These are phyloP conservation scores for Diospyros kaki DNA, from an alignment of 148 eudicot genomes.

Conservation along the genomic window DNA sequence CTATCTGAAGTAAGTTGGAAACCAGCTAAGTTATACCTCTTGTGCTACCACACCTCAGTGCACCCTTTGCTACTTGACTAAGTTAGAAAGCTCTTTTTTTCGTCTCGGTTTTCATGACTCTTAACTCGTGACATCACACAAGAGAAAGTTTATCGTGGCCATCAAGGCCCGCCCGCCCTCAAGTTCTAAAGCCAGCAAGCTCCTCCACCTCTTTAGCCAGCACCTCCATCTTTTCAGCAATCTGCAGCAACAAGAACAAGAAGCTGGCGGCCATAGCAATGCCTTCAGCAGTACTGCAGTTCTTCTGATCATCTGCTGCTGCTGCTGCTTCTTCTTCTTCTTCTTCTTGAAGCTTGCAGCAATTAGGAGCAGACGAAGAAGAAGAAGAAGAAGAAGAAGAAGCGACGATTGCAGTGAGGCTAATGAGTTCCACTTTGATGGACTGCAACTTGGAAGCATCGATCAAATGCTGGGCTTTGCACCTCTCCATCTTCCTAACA, in stretches of 20 bases:
- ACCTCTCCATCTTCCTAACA: slow-evolving; percentile 38
- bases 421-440: slow-evolving; percentile 24
- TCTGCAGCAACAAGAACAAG: slow-evolving; percentile 44
- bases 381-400: neutral
- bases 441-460: slow-evolving; percentile 26
- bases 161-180: neutral
- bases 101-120: no score
- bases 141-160: no score
- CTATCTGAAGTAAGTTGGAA: neutral
- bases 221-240: slow-evolving; percentile 42
- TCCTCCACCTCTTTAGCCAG: slow-evolving; percentile 47
- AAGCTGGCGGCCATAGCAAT: slow-evolving; percentile 38
- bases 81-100: no score
- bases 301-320: no score
- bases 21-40: no score
- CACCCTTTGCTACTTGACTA: no score
- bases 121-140: no score
- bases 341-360: slow-evolving; percentile 10
- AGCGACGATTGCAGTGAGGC: neutral
- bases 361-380: neutral
- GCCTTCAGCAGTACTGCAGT: slow-evolving; percentile 13
- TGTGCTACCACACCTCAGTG: no score
- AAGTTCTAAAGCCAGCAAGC: slow-evolving; percentile 31
- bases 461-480: slow-evolving; percentile 19
- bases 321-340: neutral